Evolutionary conservation across 257 asterid species (phyloP).

Genomic region (Fraxinus cuspidata): DNA sequence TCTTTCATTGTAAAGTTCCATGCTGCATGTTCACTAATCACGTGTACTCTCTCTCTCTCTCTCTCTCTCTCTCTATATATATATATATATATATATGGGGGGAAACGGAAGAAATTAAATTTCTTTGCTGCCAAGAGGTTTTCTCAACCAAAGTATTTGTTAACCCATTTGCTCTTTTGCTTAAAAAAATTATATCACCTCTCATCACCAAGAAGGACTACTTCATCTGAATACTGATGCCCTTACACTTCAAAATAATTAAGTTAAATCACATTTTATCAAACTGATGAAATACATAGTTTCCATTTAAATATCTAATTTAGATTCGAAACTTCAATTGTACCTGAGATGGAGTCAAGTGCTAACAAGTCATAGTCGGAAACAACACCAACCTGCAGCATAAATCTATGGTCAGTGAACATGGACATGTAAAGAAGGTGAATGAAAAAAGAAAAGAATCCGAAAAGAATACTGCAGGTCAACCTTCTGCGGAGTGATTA

Average conservation of each 20-base stretch:
- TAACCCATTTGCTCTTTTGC: not conserved
- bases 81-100: too few species aligned
- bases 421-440: not conserved
- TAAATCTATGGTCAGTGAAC: not conserved
- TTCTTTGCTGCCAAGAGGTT: not conserved
- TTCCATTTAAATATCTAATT: not conserved
- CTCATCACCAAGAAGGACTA: not conserved
- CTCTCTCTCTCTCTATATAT: too few species aligned
- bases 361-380: slow-evolving; percentile 93
- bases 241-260: not conserved
- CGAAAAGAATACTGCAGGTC: not conserved
- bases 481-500: not conserved
- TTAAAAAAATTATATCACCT: not conserved
- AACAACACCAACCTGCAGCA: slow-evolving; percentile 83
- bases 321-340: not conserved
- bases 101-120: not conserved
- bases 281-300: not conserved
- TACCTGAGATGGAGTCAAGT: slow-evolving; percentile 89
- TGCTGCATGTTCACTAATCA: not conserved
- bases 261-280: not conserved
- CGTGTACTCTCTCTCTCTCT: too few species aligned
- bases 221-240: too few species aligned
- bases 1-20: not conserved
- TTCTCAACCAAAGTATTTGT: not conserved
- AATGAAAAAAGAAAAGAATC: not conserved